A percentile compares a stretch with the other conserved stretches of the same genome.
Evolutionary conservation across 2,329 filamentous ascomycete species (phyloP).

Genomic region (Calonectria hawksworthii): DNA sequence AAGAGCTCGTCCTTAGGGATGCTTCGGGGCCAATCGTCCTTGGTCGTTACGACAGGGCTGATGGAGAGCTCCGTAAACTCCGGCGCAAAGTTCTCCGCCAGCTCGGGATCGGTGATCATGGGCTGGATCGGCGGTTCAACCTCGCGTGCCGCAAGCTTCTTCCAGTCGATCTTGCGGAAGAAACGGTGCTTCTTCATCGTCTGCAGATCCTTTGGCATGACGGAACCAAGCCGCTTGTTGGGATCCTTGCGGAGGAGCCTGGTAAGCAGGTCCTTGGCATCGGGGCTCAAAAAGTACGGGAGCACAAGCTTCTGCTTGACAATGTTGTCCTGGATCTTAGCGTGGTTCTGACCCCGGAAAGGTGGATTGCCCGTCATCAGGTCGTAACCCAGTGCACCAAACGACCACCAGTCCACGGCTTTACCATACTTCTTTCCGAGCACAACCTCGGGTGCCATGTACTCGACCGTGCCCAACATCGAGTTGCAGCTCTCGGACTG

Average conservation of each 20-base stretch:
- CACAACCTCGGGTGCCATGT: constrained; percentile 98
- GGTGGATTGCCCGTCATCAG: constrained; percentile 93
- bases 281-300: constrained; percentile 90
- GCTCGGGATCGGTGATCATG: constrained; percentile 93
- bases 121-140: constrained; percentile 91
- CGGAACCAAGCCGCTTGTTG: constrained; percentile 86
- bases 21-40: constrained; percentile 57
- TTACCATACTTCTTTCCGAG: constrained; percentile 91
- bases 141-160: constrained; percentile 84
- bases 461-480: constrained; percentile 94
- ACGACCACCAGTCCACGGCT: constrained; percentile 98
- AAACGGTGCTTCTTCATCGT: constrained; percentile 94
- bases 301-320: constrained; percentile 90
- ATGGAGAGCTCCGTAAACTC: constrained; percentile 92
- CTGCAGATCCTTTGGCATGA: constrained; percentile 89
- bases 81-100: constrained; percentile 95
- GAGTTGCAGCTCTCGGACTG: constrained; percentile 79
- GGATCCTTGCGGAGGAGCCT: constrained; percentile 94
- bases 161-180: constrained; percentile 98
- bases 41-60: constrained; percentile 74
- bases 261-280: constrained; percentile 94
- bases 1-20: constrained; percentile 69
- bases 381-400: constrained; percentile 93
- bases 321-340: constrained; percentile 97
- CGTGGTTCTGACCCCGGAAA: constrained; percentile 90